Conservation (phyloP, 1,284 basidiomycete genomes). For the Cryptococcus hybrid region DNA sequence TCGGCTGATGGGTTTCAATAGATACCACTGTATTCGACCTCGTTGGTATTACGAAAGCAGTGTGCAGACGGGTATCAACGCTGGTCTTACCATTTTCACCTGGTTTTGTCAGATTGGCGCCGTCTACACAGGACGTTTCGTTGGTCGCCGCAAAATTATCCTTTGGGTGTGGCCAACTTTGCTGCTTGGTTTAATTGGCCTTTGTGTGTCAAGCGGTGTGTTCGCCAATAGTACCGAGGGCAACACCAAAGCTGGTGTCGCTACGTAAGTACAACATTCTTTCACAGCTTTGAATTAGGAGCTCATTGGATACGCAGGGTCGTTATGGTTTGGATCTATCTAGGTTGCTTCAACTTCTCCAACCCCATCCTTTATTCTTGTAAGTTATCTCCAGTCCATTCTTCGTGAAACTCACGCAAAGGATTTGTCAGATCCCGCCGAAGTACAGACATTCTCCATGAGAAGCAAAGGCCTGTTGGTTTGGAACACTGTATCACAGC, state of each 20-base stretch:
- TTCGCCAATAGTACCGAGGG: conserved; percentile 30
- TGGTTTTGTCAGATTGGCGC: conserved; percentile 47
- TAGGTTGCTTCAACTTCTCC: conserved; percentile 47
- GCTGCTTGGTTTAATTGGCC: conserved; percentile 37
- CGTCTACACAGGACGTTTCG: conserved; percentile 35
- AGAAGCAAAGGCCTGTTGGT: conserved; percentile 49
- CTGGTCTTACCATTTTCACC: conserved; percentile 48
- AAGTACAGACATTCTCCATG: conserved; percentile 50
- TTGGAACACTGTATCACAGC: conserved; percentile 48
- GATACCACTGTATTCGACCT: conserved; percentile 42
- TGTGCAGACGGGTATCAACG: conserved; percentile 50
- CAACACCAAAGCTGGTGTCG: conserved; percentile 37
- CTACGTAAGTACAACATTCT: conserved; percentile 18
- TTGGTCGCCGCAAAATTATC: conserved; percentile 44
- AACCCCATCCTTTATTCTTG: conserved; percentile 43
- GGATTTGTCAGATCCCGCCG: conserved; percentile 36
- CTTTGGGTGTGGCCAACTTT: conserved; percentile 47
- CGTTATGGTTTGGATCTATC: conserved; percentile 50
- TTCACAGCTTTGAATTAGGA: not conserved
- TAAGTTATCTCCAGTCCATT: not conserved
- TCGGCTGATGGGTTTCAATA: conserved; percentile 1
- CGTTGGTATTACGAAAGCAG: conserved; percentile 49
- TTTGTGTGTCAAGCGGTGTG: conserved; percentile 42
- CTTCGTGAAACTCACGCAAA: not conserved
- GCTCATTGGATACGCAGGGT: conserved; percentile 17